Conservation (phyloP, 2,329 filamentous ascomycete species). For the Coniochaeta sp. region DNA sequence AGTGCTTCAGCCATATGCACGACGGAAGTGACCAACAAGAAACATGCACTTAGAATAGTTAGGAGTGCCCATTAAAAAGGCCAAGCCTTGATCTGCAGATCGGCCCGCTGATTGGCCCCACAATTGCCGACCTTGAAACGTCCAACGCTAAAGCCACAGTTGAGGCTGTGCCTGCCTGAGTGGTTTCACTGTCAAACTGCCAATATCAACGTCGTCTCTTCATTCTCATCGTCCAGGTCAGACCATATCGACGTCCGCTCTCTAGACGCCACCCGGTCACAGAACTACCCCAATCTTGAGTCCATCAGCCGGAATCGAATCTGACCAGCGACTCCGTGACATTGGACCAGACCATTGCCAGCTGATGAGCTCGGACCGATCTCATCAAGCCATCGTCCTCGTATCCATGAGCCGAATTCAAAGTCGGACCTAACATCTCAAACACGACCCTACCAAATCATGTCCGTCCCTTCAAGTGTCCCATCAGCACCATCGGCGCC, state of each 20-base stretch:
- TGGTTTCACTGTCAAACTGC: neutral
- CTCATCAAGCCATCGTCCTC: neutral
- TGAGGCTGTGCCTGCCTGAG: neutral
- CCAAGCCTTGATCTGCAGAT: neutral
- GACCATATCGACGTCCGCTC: neutral
- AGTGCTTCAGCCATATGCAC: neutral
- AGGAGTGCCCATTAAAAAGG: neutral
- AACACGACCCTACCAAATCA: neutral
- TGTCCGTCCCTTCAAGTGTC: constrained; percentile 3
- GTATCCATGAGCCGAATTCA: neutral
- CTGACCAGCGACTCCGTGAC: neutral
- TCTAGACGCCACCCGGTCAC: neutral
- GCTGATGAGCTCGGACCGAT: neutral
- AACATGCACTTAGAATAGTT: too few species aligned
- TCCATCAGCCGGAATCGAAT: neutral
- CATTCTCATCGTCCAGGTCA: neutral
- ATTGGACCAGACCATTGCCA: neutral
- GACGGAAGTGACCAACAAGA: too few species aligned
- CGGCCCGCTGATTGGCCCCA: neutral
- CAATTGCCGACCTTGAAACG: neutral
- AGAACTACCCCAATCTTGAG: neutral
- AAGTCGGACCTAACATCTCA: neutral
- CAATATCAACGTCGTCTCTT: constrained; percentile 1
- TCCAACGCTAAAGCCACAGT: neutral
- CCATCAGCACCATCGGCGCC: constrained; percentile 4